A percentile compares a stretch with the other conserved stretches of the same genome.
Evolutionary conservation across 306 rosid species (phyloP).

Genomic region (Sicyos edulis): DNA sequence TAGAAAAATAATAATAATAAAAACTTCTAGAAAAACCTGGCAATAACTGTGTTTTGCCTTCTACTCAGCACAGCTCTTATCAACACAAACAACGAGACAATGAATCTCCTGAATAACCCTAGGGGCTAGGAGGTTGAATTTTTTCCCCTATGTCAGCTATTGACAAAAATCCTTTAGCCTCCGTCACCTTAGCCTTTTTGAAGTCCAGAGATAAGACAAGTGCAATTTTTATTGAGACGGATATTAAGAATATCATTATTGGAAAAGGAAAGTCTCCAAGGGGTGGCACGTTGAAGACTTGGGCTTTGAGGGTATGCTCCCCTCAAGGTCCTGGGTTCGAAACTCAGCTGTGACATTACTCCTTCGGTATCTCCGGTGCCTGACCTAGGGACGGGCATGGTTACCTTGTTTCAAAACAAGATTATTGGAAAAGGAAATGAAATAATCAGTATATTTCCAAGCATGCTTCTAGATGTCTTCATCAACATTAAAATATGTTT

Average conservation of each 20-base stretch:
- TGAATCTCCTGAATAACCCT: not conserved
- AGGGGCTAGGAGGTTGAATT: not conserved
- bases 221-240: not conserved
- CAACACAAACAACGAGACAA: not conserved
- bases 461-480: not conserved
- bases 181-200: not conserved
- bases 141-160: not conserved
- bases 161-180: not conserved
- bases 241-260: not conserved
- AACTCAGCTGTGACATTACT: too few relatives aligned
- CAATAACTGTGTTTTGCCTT: not conserved
- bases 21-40: not conserved
- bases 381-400: too few relatives aligned
- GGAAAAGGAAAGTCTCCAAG: too few relatives aligned
- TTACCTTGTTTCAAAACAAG: too few relatives aligned
- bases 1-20: too few relatives aligned
- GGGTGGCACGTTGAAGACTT: too few relatives aligned
- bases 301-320: too few relatives aligned
- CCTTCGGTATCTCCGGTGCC: too few relatives aligned
- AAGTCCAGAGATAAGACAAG: not conserved
- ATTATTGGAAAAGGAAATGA: not conserved
- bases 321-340: too few relatives aligned
- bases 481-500: not conserved
- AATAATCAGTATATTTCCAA: not conserved
- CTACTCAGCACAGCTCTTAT: not conserved